A percentile compares a stretch with the other conserved stretches of the same genome.
These are phyloP conservation scores for Microcos paniculata DNA, from an alignment of 345 rosid genomes.

Conservation along the genomic window DNA sequence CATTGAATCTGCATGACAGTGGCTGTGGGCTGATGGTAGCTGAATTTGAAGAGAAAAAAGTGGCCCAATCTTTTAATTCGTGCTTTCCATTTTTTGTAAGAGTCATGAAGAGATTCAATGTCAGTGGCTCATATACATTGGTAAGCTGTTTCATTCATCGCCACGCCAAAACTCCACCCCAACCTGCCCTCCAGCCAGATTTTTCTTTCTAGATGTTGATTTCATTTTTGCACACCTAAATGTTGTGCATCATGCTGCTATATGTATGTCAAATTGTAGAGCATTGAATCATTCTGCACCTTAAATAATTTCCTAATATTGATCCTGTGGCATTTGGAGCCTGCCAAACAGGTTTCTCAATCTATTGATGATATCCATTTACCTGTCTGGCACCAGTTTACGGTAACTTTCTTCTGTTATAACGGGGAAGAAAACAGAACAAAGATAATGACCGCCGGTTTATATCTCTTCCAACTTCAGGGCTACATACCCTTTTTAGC, in stretches of 20 bases:
- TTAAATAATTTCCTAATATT: neutral
- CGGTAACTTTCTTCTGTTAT: neutral
- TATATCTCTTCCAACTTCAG: neutral
- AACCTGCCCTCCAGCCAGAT: neutral
- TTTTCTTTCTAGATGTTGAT: neutral
- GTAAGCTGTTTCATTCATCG: conserved; percentile 45
- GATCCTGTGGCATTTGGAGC: neutral
- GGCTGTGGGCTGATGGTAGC: conserved; percentile 28
- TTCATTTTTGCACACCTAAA: neutral
- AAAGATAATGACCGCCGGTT: neutral
- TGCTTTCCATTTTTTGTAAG: conserved; percentile 59
- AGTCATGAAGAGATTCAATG: conserved; percentile 60
- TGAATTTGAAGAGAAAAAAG: conserved; percentile 51
- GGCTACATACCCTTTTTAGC: neutral
- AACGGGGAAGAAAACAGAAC: neutral
- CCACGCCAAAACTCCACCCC: too few relatives aligned
- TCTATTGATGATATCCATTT: neutral
- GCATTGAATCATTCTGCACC: neutral
- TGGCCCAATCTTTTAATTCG: conserved; percentile 53
- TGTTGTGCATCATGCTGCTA: neutral
- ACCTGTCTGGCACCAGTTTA: neutral
- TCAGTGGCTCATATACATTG: conserved; percentile 63
- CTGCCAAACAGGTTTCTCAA: neutral
- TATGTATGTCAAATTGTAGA: neutral
- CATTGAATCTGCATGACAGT: conserved; percentile 25